Evolutionary conservation across 2,329 filamentous ascomycete genomes (phyloP).

Genomic region (Neobulgaria alba): DNA sequence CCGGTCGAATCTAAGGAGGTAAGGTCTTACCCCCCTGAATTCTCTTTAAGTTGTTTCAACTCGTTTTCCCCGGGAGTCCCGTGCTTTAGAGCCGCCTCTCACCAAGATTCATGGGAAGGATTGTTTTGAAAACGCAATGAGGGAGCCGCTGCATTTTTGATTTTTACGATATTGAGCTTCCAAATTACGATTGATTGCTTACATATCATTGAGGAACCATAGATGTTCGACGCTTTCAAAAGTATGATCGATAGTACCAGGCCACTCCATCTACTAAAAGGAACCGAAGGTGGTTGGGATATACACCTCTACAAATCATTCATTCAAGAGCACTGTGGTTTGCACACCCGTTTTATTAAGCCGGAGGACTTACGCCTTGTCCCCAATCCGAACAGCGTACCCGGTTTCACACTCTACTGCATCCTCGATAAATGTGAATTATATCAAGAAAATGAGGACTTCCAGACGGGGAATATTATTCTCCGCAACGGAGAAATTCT

Average conservation of each 20-base stretch:
- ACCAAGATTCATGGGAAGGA: too few relatives aligned
- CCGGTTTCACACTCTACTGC: neutral
- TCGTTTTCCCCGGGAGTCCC: too few relatives aligned
- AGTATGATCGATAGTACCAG: neutral
- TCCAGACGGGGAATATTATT: neutral
- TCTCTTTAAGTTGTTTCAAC: too few relatives aligned
- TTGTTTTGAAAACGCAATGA: too few relatives aligned
- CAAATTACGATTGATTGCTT: too few relatives aligned
- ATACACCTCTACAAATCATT: neutral
- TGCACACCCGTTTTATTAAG: neutral
- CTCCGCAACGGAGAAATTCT: neutral
- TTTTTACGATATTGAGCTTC: too few relatives aligned
- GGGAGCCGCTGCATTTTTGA: too few relatives aligned
- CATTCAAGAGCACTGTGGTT: neutral
- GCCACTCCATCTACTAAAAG: neutral
- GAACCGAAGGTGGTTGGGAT: neutral
- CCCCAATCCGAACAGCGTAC: neutral
- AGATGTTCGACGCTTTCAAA: neutral
- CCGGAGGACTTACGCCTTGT: neutral
- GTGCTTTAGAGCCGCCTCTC: too few relatives aligned
- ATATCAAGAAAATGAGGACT: neutral
- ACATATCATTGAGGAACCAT: neutral
- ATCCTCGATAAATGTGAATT: too few relatives aligned
- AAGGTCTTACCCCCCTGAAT: neutral
- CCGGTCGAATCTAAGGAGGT: neutral